Evolutionary conservation across 345 rosid genomes (phyloP).

Genomic region (Salix exigua): DNA sequence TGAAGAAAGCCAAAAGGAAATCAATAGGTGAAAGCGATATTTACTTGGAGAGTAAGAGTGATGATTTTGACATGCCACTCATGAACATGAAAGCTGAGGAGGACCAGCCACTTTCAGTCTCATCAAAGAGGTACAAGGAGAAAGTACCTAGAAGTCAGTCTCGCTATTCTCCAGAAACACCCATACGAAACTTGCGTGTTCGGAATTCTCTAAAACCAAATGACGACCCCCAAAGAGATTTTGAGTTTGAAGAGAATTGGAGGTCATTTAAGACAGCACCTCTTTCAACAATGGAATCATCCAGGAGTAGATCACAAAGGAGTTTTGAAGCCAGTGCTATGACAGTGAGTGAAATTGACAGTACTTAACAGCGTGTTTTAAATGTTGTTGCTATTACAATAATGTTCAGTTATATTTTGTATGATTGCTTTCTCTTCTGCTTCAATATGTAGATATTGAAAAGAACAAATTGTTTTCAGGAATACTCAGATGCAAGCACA

Average conservation of each 20-base stretch:
- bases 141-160: constrained; percentile 38
- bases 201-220: constrained; percentile 43
- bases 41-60: constrained; percentile 63
- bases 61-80: constrained; percentile 60
- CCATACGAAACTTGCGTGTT: constrained; percentile 36
- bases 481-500: constrained; percentile 58
- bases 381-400: background rate
- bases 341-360: constrained; percentile 37
- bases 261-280: constrained; percentile 51
- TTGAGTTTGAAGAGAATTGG: constrained; percentile 58
- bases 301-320: constrained; percentile 59
- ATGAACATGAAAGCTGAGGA: constrained; percentile 36
- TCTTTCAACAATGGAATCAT: constrained; percentile 50
- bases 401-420: constrained; percentile 5
- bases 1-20: constrained; percentile 74
- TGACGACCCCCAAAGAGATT: constrained; percentile 53
- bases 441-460: constrained; percentile 1
- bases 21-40: constrained; percentile 52
- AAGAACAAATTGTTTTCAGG: constrained; percentile 44
- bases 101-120: constrained; percentile 35
- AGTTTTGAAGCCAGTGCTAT: constrained; percentile 49
- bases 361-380: background rate
- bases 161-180: constrained; percentile 55
- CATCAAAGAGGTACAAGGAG: constrained; percentile 47
- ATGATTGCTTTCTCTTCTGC: background rate